Evolutionary conservation across 257 asterid species (phyloP).

Genomic region (Rubia yunnanensis): DNA sequence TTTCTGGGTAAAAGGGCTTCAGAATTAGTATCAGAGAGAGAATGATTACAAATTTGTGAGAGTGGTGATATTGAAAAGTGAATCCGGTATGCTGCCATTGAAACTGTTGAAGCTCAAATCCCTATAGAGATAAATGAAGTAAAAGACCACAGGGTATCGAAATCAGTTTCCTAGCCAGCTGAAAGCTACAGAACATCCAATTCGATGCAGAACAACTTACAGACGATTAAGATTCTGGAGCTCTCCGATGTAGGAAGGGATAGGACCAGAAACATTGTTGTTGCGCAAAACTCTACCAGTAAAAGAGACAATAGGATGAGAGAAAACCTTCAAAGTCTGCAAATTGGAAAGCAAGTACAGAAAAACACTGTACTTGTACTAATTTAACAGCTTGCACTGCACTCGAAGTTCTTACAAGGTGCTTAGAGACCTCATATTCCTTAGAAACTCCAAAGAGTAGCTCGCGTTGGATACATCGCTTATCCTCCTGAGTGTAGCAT

Average conservation of each 20-base stretch:
- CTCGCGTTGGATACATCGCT: slow-evolving; percentile 67
- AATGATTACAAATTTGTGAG: slow-evolving; percentile 45
- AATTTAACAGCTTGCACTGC: slow-evolving; percentile 2
- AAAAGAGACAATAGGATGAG: neutral
- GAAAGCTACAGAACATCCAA: neutral
- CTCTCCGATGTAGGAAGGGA: slow-evolving; percentile 54
- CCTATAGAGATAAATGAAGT: slow-evolving; percentile 31
- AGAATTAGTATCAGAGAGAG: slow-evolving; percentile 1
- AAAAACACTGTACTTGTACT: neutral
- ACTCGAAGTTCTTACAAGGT: slow-evolving; percentile 45
- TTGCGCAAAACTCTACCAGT: slow-evolving; percentile 59
- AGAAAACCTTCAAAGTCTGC: slow-evolving; percentile 7
- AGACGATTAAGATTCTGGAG: slow-evolving; percentile 37
- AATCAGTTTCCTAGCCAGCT: neutral
- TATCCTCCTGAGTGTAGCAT: slow-evolving; percentile 51
- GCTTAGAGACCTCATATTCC: slow-evolving; percentile 35
- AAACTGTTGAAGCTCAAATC: slow-evolving; percentile 88
- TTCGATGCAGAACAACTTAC: slow-evolving; percentile 33
- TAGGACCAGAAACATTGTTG: slow-evolving; percentile 65
- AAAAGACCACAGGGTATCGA: neutral
- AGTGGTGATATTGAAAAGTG: slow-evolving; percentile 41
- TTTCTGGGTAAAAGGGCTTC: neutral
- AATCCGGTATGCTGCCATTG: slow-evolving; percentile 46
- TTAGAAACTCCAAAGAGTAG: slow-evolving; percentile 56
- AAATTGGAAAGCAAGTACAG: neutral